Base-by-base conservation (phyloP, 2,329 filamentous ascomycete species). In the Colletotrichum chrysophilum region DNA sequence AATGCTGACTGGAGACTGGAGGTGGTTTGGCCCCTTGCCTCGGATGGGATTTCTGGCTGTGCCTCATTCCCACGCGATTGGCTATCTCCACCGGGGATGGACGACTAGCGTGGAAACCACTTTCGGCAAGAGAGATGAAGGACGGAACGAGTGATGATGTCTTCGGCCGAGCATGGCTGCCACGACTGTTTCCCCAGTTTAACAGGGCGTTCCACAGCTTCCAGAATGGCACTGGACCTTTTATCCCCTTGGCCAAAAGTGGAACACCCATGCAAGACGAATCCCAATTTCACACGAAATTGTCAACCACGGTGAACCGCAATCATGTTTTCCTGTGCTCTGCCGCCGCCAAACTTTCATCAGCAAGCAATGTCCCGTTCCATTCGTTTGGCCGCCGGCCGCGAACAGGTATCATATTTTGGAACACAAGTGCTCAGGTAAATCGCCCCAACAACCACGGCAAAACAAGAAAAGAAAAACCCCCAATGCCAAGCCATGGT, bases 361-460 rank as follows among this genome's bases (percentile, higher is more conserved):
- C 12, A 36, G 34, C 28, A 43, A 62, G 32, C 58, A 62, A 62
- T 34, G 30, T 43, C n/a, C 43, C 43, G 43, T 32, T 13, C 34
- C 34, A 64, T 64, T 64, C 30, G 28, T 28, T 21, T 18, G 34
- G n/a, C 58, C 36, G 55, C 58, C 30, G 38, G 36, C 8, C 61
- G 38, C 70, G 36, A 65, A 73, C 34, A 76, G 74, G 65, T 74
- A 74, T 76, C 65, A 66, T 76, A 68, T 38, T 68, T 43, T 24
- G 30, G 30, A 69, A 65, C 21, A 65, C 34, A 30, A 69, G 68
- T 26, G 18, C 43, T 55, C 18, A 38, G 18, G 16, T 24, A 36
- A 52, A 12, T 21, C 16, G 34, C 28, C n/a, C 32, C 34, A 30
- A 60, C 64, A 52, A 30, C 58, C 70, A 65, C 64, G 2, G 5